Evolutionary conservation across 2,329 filamentous ascomycete species (phyloP).

Genomic region (Plectosphaerella sp.): DNA sequence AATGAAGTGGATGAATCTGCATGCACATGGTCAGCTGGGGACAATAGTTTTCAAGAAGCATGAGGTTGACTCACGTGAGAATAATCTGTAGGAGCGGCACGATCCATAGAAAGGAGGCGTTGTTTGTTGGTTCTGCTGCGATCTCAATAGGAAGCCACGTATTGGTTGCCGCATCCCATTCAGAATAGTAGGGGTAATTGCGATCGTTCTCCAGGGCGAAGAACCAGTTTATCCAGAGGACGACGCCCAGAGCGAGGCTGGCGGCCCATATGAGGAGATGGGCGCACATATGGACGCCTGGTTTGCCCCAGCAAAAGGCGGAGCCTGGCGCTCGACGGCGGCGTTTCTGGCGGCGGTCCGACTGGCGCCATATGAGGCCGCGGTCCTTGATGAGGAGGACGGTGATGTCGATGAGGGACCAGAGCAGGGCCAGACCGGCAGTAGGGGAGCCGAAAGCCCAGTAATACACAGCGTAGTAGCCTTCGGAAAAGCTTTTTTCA

Average conservation of each 20-base stretch:
- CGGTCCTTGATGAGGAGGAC: constrained; percentile 4
- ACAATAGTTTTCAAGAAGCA: not conserved
- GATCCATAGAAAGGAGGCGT: not conserved
- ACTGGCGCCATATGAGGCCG: constrained; percentile 5
- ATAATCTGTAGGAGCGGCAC: not conserved
- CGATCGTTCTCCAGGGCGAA: not conserved
- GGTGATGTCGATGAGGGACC: constrained; percentile 5
- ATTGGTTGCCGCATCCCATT: not conserved
- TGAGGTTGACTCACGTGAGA: not conserved
- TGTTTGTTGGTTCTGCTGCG: not conserved
- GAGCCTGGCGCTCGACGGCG: not conserved
- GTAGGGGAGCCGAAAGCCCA: constrained; percentile 6
- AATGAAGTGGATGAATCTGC: constrained; percentile 8
- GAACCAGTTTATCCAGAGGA: not conserved
- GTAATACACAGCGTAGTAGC: not conserved
- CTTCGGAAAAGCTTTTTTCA: not conserved
- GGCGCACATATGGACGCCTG: constrained; percentile 3
- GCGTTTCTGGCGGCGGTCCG: not conserved
- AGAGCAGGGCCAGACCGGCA: constrained; percentile 1
- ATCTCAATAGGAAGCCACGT: not conserved
- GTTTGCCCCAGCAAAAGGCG: constrained; percentile 5
- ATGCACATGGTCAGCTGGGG: not conserved
- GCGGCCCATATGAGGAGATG: constrained; percentile 7
- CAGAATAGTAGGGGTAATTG: not conserved
- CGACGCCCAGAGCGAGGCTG: not conserved